Conservation (phyloP, 1,284 basidiomycete species). For the Amylostereum areolatum region DNA sequence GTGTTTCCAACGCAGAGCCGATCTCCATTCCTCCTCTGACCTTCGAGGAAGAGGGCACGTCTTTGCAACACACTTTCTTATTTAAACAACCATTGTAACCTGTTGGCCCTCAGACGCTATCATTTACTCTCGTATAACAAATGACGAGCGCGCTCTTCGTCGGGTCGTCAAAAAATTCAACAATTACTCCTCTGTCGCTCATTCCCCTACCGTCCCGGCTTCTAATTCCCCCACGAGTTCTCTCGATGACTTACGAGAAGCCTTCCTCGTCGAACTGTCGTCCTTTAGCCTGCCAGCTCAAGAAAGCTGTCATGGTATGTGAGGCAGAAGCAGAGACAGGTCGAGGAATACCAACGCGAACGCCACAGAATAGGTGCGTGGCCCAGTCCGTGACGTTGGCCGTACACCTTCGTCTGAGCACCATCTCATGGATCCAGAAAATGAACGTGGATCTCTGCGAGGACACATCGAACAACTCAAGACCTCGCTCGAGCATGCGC, state of each 20-base stretch:
- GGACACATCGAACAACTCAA: conserved; percentile 74
- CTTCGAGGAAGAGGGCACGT: conserved; percentile 62
- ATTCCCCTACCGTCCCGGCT: conserved; percentile 38
- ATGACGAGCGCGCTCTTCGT: conserved; percentile 53
- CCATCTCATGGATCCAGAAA: no score
- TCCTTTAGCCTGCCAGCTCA: conserved; percentile 66
- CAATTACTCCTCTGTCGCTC: conserved; percentile 55
- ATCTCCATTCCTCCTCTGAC: conserved; percentile 40
- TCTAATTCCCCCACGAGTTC: conserved; percentile 29
- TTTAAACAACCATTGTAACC: conserved; percentile 1
- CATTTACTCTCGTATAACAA: conserved; percentile 71
- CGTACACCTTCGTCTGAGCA: no score
- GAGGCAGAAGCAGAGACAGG: conserved; percentile 76
- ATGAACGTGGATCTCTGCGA: conserved; percentile 59
- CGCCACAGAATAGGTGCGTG: conserved; percentile 60
- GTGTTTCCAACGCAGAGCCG: conserved; percentile 1
- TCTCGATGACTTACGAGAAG: conserved; percentile 68
- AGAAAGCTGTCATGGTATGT: conserved; percentile 74
- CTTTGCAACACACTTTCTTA: neutral
- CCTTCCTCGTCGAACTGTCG: conserved; percentile 68
- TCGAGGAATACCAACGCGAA: conserved; percentile 72
- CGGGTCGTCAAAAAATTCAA: conserved; percentile 77
- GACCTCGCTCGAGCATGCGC: conserved; percentile 66
- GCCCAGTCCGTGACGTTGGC: no score
- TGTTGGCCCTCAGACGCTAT: conserved; percentile 53